Base-by-base conservation (phyloP, 208 protist species). In the Wallacemonas sp. region DNA sequence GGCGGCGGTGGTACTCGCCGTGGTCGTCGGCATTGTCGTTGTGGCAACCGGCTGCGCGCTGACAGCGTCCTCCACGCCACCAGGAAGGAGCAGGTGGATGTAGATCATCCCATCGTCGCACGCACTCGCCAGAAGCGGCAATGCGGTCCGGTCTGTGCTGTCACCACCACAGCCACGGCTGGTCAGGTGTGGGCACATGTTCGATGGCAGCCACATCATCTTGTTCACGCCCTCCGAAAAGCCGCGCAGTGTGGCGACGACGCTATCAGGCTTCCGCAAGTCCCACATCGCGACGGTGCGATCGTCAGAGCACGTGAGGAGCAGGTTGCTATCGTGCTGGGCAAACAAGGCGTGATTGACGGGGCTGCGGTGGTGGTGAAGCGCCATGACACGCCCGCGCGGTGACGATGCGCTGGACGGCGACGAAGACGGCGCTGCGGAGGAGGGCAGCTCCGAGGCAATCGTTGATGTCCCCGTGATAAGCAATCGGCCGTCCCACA, bases 51-150 rank as follows among this genome's bases (percentile, higher is more conserved):
- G n/a, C n/a, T n/a, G 11, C 1, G 23, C 41, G 0, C 33, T 33
- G 58, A n/a, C 46, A 1, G 39, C 46, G 21, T 49, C 23, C 54
- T 52, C 27, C 47, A 27, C n/a, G 26, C 44, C 55, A 19, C 47
- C 56, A 8, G 65, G 48, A 0, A 60, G 21, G 1, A 92, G 23
- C 2, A 72, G 70, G 66, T 95, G 85, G 26, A 93, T 79, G 68
- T 93, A 95, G 23, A 95, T 83, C 27, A 72, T 64, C 4, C 90
- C 90, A 54, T 95, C 90, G 66, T 95, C 90, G 58, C 90, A 95
- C 19, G 84, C 90, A 62, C 81, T 88, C 23, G 77, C 86, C 6
- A 90, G 49, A 4, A 83, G 61, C 39, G 54, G 34, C 11, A 55
- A 8, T 27, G n/a, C 34, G 26, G 23, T n/a, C 11, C 29, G 33